Base-by-base conservation (phyloP, 805 yeast genomes). In the Ascoidea asiatica region DNA sequence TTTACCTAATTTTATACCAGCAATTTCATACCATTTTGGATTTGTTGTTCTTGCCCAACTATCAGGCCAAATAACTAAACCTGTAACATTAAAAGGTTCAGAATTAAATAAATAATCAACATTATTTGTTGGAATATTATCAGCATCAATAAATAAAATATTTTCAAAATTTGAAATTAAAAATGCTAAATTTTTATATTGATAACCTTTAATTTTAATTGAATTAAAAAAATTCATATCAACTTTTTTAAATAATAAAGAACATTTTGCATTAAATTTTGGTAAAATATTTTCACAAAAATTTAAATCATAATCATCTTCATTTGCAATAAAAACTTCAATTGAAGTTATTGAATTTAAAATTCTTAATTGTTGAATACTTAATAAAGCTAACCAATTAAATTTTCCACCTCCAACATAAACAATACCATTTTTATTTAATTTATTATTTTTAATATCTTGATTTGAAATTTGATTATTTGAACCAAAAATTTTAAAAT, bases 361-460 rank as follows among this genome's bases (percentile, higher is more conserved):
- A 37, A 77, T 73, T 54, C 95, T 66, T 43, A 87, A 60, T 48
- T 79, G 70, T 53, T 73, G 73, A 44, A 86, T 71, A 7, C 85
- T 75, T 20, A 82, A 63, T 37, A 82, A 62, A 4, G 86, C 75
- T 53, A 81, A 67, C 72, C 90, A 80, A 49, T 83, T 77, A 60
- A 77, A 82, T 52, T 73, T 73, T 3, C 89, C 92, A 39, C 95
- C 95, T 35, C 90, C 94, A 22, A 84, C 88, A 53, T 69, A 77
- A 21, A 75, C 90, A 18, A 77, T 68, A 7, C 80, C 85, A 70
- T 43, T 63, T 62, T 3, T 62, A 58, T 13, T 75, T 53, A 33
- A 64, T 66, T 39, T 75, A 56, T 8, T 52, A 6, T 50, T 51
- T 6, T 60, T 44, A 3, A 58, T 22, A 11, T 53, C 54, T 5